Evolutionary conservation across 2,329 filamentous ascomycete genomes (phyloP).

Genomic region (Penicillium brasilianum): DNA sequence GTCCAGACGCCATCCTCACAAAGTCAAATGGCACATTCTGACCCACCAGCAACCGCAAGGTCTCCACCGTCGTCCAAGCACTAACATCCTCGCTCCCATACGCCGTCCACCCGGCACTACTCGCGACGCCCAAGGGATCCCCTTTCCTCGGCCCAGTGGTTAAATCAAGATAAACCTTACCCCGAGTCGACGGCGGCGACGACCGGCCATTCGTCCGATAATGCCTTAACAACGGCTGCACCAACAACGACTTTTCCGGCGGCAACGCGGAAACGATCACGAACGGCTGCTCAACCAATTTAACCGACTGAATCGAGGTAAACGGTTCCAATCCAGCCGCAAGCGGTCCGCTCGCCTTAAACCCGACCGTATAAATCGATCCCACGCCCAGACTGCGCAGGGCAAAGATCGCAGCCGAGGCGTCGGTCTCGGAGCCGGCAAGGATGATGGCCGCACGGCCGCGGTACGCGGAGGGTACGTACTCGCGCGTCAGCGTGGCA

Average conservation of each 20-base stretch:
- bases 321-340: conserved; percentile 68
- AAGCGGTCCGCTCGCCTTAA: conserved; percentile 66
- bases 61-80: conserved; percentile 84
- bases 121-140: conserved; percentile 72
- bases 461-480: conserved; percentile 80
- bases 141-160: conserved; percentile 70
- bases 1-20: conserved; percentile 72
- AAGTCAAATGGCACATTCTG: conserved; percentile 90
- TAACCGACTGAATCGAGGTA: conserved; percentile 76
- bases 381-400: conserved; percentile 75
- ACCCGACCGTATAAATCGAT: conserved; percentile 83
- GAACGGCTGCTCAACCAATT: conserved; percentile 78
- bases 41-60: conserved; percentile 75
- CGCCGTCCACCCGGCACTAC: conserved; percentile 75
- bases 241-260: conserved; percentile 77
- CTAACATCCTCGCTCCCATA: conserved; percentile 81
- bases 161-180: conserved; percentile 80
- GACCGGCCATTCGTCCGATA: conserved; percentile 58
- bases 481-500: conserved; percentile 78
- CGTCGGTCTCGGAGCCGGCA: conserved; percentile 73
- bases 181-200: conserved; percentile 45
- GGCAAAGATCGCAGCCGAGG: conserved; percentile 78
- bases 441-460: conserved; percentile 77
- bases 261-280: conserved; percentile 80
- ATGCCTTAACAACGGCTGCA: conserved; percentile 76